A percentile compares a stretch with the other conserved stretches of the same genome.
Evolutionary conservation across 1,284 basidiomycete genomes (phyloP).

Genomic region (Ganoderma meredithae): DNA sequence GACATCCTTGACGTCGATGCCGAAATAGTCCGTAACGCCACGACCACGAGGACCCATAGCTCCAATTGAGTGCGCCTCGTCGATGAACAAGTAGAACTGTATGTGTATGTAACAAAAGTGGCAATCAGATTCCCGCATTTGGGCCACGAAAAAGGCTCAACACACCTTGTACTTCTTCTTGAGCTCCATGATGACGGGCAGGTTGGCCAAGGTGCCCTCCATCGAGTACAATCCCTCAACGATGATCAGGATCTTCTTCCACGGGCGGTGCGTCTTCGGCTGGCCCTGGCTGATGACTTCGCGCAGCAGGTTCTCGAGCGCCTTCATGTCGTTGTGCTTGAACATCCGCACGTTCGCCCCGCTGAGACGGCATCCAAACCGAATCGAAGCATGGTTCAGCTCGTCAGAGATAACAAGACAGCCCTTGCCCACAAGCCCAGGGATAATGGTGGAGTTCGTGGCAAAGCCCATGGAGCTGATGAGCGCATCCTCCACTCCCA

Average conservation of each 20-base stretch:
- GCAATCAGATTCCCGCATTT: slow-evolving; percentile 10
- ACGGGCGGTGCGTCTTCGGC: slow-evolving; percentile 95
- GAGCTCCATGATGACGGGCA: slow-evolving; percentile 86
- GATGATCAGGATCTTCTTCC: slow-evolving; percentile 97
- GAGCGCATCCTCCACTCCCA: slow-evolving; percentile 90
- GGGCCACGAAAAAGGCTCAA: slow-evolving; percentile 11
- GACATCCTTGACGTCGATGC: slow-evolving; percentile 80
- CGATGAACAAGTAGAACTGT: slow-evolving; percentile 95
- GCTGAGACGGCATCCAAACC: slow-evolving; percentile 90
- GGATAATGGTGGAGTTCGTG: slow-evolving; percentile 96
- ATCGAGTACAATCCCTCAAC: slow-evolving; percentile 98
- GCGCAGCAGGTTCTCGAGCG: slow-evolving; percentile 82
- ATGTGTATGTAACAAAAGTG: slow-evolving; percentile 10
- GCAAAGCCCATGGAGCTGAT: slow-evolving; percentile 98
- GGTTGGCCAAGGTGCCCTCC: slow-evolving; percentile 93
- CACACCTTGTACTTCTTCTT: slow-evolving; percentile 96
- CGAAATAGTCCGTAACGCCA: slow-evolving; percentile 96
- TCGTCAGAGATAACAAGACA: slow-evolving; percentile 98
- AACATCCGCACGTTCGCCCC: slow-evolving; percentile 93
- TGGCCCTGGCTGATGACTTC: slow-evolving; percentile 98
- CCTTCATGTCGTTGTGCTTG: slow-evolving; percentile 96
- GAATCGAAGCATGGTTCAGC: slow-evolving; percentile 95
- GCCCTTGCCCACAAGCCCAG: slow-evolving; percentile 90
- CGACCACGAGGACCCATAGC: slow-evolving; percentile 94
- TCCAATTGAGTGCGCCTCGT: slow-evolving; percentile 98